Evolutionary conservation across 2,329 filamentous ascomycete genomes (phyloP).

Genomic region (Grosmannia penicillata): DNA sequence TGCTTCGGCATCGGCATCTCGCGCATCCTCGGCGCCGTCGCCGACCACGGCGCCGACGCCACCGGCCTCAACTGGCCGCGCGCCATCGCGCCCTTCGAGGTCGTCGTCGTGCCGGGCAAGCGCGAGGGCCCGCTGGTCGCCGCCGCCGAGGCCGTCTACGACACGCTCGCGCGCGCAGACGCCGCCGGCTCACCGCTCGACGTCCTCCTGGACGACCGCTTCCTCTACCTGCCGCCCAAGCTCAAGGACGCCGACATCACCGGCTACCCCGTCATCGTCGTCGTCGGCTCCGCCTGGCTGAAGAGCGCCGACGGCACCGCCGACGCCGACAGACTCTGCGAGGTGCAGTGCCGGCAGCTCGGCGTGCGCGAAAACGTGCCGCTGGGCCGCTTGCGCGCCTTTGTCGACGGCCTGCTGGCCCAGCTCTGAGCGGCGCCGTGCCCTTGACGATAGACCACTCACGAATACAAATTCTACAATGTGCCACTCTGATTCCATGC

Average conservation of each 20-base stretch:
- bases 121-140: constrained; percentile 19
- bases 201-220: constrained; percentile 65
- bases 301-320: constrained; percentile 35
- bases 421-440: constrained; percentile 29
- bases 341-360: constrained; percentile 65
- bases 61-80: constrained; percentile 78
- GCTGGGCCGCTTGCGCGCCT: constrained; percentile 29
- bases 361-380: constrained; percentile 44
- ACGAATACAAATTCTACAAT: background rate
- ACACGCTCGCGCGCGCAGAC: constrained; percentile 29
- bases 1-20: constrained; percentile 93
- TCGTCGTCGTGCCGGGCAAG: constrained; percentile 45
- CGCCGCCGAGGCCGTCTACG: constrained; percentile 46
- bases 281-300: constrained; percentile 59
- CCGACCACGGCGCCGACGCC: constrained; percentile 56
- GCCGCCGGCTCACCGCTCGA: constrained; percentile 31
- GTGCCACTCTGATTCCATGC: too few relatives aligned
- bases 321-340: constrained; percentile 28
- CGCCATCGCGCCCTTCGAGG: constrained; percentile 72
- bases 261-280: constrained; percentile 71
- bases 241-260: constrained; percentile 78
- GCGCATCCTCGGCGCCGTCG: constrained; percentile 74
- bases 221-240: constrained; percentile 60
- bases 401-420: constrained; percentile 31
- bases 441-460: background rate